Evolutionary conservation across 805 yeast species (phyloP), one percentile per base, ranked within the genome.

Genomic region (Millerago galiae): DNA sequence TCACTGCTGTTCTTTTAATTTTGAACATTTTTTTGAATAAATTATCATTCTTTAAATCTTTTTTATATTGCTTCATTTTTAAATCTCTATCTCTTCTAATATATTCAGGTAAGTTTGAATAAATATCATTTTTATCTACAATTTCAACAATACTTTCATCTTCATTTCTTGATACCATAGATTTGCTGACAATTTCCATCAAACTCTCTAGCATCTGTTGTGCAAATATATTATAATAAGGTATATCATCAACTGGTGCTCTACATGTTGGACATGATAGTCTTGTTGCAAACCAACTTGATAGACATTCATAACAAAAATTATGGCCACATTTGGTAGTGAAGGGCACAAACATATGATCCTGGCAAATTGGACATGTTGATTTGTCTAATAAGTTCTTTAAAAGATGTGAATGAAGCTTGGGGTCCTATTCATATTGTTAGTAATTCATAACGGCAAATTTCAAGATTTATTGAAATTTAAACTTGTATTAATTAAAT

Each of bases 241-340:
- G 91, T 10, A 66, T 61, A 3, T 61, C 61, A 26, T 58, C 66
- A 35, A 82, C 63, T 2, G 66, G 66, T 8, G 59, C 56, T 24
- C 91, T 68, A 52, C 91, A 83, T 8, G 80, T 66, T 0, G 93
- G 91, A 59, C 93, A 83, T n/a, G 75, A 68, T 40, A 71, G 62
- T 43, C 72, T 75, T 34, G 64, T 70, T 13, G 64, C 64, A 36
- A 82, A 72, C 91, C 93, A 83, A 18, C 71, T 68, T 15, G 66
- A 62, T n/a, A 82, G 56, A 56, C 91, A 76, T 38, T 66, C 73
- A 55, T 83, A 83, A 59, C 91, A 84, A 51, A 77, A 83, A 26
- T 83, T 74, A 56, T 84, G 93, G 2, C 91, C 91, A 63, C 93
- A 84, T 11, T 67, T 59, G 0, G 79, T 66, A 51, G 76, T 65